phyloP scores from a whole-genome alignment of 768 basidiomycete species.

The Tricholoma bakamatsutake region DNA sequence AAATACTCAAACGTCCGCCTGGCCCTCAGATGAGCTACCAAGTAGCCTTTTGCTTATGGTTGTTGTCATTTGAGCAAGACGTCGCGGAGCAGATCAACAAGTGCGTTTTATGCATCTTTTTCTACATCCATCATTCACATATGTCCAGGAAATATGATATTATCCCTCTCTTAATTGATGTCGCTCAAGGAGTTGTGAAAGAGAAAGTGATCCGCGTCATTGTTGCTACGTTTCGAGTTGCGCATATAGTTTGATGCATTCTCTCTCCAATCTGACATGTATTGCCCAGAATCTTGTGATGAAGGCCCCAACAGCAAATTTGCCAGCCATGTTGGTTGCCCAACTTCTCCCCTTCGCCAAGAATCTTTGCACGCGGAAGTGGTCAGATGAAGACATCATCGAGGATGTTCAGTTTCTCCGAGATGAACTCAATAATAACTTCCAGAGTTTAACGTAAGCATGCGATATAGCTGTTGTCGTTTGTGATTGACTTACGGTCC shows the following conservation, averaged over 20 bases:
- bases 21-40: slow-evolving; percentile 96
- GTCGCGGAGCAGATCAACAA: slow-evolving; percentile 84
- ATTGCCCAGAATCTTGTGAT: slow-evolving; percentile 72
- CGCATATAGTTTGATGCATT: neutral
- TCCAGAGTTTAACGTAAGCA: slow-evolving; percentile 85
- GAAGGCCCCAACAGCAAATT: slow-evolving; percentile 82
- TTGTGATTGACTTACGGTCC: neutral
- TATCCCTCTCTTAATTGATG: slow-evolving; percentile 75
- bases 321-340: slow-evolving; percentile 88
- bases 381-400: slow-evolving; percentile 91
- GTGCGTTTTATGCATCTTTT: slow-evolving; percentile 36
- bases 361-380: slow-evolving; percentile 79
- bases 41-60: slow-evolving; percentile 89
- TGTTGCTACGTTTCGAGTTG: slow-evolving; percentile 83
- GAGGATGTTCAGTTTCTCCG: slow-evolving; percentile 88
- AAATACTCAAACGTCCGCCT: slow-evolving; percentile 74
- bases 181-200: slow-evolving; percentile 87
- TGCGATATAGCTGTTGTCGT: neutral
- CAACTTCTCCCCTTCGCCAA: slow-evolving; percentile 83
- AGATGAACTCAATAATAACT: slow-evolving; percentile 79
- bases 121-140: neutral
- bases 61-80: slow-evolving; percentile 84
- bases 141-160: slow-evolving; percentile 76
- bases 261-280: slow-evolving; percentile 10
- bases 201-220: slow-evolving; percentile 96